Evolutionary conservation across 768 basidiomycete genomes (phyloP).

Genomic region (Suillus subalutaceus): DNA sequence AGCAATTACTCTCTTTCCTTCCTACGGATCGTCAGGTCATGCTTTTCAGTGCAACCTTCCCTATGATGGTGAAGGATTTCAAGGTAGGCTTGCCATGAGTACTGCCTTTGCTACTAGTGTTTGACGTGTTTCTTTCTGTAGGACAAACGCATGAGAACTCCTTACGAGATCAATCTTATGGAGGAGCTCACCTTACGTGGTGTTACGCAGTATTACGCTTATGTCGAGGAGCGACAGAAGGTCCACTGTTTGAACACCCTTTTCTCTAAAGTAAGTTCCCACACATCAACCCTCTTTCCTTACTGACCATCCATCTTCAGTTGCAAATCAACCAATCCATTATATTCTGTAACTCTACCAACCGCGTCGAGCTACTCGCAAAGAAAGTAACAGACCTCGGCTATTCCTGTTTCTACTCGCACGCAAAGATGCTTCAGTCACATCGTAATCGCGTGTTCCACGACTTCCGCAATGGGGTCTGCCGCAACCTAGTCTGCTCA

Average conservation of each 20-base stretch:
- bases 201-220: slow-evolving; percentile 99
- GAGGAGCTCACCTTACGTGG: slow-evolving; percentile 98
- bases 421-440: slow-evolving; percentile 98
- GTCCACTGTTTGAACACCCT: slow-evolving; percentile 99
- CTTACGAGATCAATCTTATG: slow-evolving; percentile 99
- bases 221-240: slow-evolving; percentile 98
- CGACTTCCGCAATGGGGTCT: slow-evolving; percentile 98
- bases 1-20: slow-evolving; percentile 87
- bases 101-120: slow-evolving; percentile 12
- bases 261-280: slow-evolving; percentile 82
- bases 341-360: slow-evolving; percentile 99
- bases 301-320: slow-evolving; percentile 41
- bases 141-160: slow-evolving; percentile 96
- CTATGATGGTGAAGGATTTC: slow-evolving; percentile 98
- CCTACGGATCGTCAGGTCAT: slow-evolving; percentile 91
- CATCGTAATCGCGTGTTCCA: slow-evolving; percentile 99
- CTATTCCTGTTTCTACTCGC: slow-evolving; percentile 99
- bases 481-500: slow-evolving; percentile 97
- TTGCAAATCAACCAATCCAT: slow-evolving; percentile 99
- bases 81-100: slow-evolving; percentile 56
- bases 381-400: slow-evolving; percentile 99
- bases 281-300: not conserved
- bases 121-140: slow-evolving; percentile 34
- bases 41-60: slow-evolving; percentile 99
- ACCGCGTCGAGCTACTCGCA: slow-evolving; percentile 97